Evolutionary conservation across 2,329 filamentous ascomycete genomes (phyloP).

Genomic region (Colletotrichum melonis): DNA sequence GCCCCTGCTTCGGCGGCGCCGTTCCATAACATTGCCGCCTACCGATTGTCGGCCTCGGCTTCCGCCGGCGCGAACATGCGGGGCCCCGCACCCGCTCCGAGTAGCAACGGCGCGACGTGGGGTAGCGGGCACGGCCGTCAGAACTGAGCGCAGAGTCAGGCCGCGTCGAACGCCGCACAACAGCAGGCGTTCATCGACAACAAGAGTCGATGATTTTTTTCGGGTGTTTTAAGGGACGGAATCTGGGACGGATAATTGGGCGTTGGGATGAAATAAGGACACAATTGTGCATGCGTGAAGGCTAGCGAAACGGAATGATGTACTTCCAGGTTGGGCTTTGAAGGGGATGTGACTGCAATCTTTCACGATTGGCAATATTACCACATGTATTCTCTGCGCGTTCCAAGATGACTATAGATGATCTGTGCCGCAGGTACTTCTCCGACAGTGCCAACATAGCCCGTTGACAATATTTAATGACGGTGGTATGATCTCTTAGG

Average conservation of each 20-base stretch:
- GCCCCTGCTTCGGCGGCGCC: background rate
- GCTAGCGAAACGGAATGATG: background rate
- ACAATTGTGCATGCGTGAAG: background rate
- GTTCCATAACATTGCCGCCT: constrained; percentile 12
- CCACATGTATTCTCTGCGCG: background rate
- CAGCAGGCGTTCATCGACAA: background rate
- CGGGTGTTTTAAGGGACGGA: background rate
- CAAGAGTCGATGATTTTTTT: background rate
- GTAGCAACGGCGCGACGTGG: constrained; percentile 18
- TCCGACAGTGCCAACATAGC: background rate
- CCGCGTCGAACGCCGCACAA: background rate
- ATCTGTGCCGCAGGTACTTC: background rate
- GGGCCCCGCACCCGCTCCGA: background rate
- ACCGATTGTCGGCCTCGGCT: background rate
- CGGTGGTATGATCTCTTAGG: background rate
- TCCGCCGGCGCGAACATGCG: background rate
- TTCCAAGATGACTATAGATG: background rate
- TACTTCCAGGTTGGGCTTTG: background rate
- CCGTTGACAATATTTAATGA: too few species aligned
- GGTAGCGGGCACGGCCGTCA: constrained; percentile 7
- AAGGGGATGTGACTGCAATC: background rate
- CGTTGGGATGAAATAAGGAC: background rate
- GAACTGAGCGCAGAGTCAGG: background rate
- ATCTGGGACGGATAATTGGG: background rate
- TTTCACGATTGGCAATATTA: background rate